Base-by-base conservation (phyloP, 805 yeast genomes). In the Candida arabinofermentans region DNA sequence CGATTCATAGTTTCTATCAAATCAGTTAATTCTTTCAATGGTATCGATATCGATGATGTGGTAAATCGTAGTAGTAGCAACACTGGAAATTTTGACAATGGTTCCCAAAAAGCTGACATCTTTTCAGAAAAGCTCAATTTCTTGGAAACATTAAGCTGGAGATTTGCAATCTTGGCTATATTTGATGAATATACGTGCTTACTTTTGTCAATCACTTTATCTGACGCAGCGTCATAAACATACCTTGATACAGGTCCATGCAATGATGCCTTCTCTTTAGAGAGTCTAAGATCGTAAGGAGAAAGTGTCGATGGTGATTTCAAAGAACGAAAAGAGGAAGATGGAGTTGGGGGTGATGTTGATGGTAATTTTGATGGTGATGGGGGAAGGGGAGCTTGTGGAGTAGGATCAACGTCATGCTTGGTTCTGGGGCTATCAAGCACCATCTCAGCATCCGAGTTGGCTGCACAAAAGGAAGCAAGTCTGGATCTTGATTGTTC, bases 21-120 rank as follows among this genome's bases (percentile, higher is more conserved):
- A 9, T 54, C 54, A 10, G 46, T 44, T 13, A 59, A 34, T 3
- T 37, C 21, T 26, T 55, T 50, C 27, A 46, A 54, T 19, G 39
- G 37, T 6, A 50, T 27, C 1, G 53, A 45, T 4, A 48, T 35
- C 6, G 51, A 37, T 19, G 39, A 8, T 1, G 49, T 10, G 9
- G 41, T 36, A 8, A 42, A 37, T 8, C 34, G 43, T 21, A 57
- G 14, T 3, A 58, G 30, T 10, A 58, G 19, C 8, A 54, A 34
- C 3, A 53, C 32, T 0, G 63, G 61, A 19, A 48, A 57, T 16
- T 37, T 37, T 1, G 40, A 34, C 6, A 58, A 34, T 8, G 42
- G 37, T 4, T 33, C 34, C 52, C 49, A 41, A 8, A 50, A 35
- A 18, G 19, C 24, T 4, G 27, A 13, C 31, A 26, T 3, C 13